Conservation (phyloP, 176 grass and related monocot species). For the Puccinellia tenuiflora region DNA sequence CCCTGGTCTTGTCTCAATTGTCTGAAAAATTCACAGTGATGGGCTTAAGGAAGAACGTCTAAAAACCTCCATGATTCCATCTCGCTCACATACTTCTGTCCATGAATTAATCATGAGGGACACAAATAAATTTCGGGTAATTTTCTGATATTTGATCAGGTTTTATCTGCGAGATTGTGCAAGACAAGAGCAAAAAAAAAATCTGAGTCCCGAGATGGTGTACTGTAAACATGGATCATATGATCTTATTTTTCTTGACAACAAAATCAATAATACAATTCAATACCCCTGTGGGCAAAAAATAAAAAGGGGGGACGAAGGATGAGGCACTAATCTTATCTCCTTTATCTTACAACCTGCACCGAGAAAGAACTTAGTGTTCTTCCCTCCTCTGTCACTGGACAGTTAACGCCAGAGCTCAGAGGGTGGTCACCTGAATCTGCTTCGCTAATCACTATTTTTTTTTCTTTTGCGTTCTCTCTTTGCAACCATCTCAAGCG, state of each 20-base stretch:
- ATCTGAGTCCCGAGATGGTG: not conserved
- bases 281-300: not conserved
- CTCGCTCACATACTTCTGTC: not conserved
- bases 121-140: not conserved
- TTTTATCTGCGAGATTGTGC: not conserved
- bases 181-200: not conserved
- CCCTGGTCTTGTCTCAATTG: slow-evolving; percentile 18
- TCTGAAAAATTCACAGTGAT: slow-evolving; percentile 4
- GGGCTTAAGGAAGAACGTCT: slow-evolving; percentile 24
- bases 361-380: slow-evolving; percentile 25
- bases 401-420: not conserved
- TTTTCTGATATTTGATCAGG: not conserved
- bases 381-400: slow-evolving; percentile 39
- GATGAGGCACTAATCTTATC: not conserved
- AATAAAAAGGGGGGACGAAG: not conserved
- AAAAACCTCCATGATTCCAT: not conserved
- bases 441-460: not conserved
- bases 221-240: not conserved
- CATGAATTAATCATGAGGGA: not conserved
- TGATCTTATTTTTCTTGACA: slow-evolving; percentile 27
- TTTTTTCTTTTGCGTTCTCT: not conserved
- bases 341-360: slow-evolving; percentile 12
- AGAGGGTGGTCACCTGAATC: slow-evolving; percentile 19
- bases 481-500: not conserved
- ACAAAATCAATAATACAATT: slow-evolving; percentile 28